Evolutionary conservation across 148 eudicot species (phyloP), one percentile per base, ranked within the genome.

Genomic region (Amaranthus palmeri): DNA sequence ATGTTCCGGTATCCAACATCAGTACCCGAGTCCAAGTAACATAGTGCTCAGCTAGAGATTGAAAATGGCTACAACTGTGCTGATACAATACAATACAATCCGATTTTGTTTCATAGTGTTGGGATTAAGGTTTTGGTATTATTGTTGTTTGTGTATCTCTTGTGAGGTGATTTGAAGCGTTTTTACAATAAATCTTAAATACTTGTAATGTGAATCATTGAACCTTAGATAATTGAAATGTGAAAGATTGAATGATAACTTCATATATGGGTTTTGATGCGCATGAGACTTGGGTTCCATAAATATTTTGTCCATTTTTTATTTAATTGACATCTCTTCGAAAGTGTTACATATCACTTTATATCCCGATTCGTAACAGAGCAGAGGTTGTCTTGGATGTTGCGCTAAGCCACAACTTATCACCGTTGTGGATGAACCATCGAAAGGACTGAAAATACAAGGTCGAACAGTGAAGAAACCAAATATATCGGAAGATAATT

Each of bases 351-450:
- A 78, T 74, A 83, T 78, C 84, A 36, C 41, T 72, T 77, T 77
- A 54, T 54, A 51, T 79, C 85, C 87, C 81, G 78, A 68, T 88
- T 88, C 83, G 90, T 80, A 86, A 93, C 98, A 93, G 98, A 86
- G 86, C 98, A 93, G 98, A 88, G 81, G 98, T 84, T 93, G 92
- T 84, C 88, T 93, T 85, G 95, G 96, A 87, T 89, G 98, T 77
- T 88, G 90, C 88, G 79, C 81, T 53, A 91, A 90, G 87, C 84
- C 93, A 15, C 89, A 83, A 55, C 80, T 78, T 70, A 80, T 86
- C 50, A 85, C 75, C 57, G 86, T 88, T 36, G 92, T 88, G 76
- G 93, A 90, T 78, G 83, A 88, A 84, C 96, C 92, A 61, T 74
- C 96, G 11, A 91, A 88, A 76, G 89, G 92, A 78, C 83, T 86